Base-by-base conservation (phyloP, 352 stramenopile genomes). In the Pythium utonaiense region DNA sequence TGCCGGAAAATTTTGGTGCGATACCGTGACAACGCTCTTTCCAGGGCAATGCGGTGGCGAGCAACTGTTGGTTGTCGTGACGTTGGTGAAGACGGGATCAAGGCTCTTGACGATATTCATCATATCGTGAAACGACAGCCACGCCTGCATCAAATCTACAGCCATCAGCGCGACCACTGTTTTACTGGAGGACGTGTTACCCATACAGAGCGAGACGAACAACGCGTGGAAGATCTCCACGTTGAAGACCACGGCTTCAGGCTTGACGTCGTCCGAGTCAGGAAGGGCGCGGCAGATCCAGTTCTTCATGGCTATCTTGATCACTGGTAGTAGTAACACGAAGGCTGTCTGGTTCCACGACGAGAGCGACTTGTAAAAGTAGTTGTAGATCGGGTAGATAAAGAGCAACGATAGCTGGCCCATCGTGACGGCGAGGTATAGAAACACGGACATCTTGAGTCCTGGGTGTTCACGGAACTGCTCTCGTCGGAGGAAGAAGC, bases 301-400 rank as follows among this genome's bases (percentile, higher is more conserved):
- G 50, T 77, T 75, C 55, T 83, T 80, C 25, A 61, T 64, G 1
- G 45, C 34, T 17, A 83, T 52, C 48, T 83, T 83, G 27, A 80
- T 61, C 19, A 77, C 50, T 10, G 66, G 71, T 24, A 82, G 55
- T 7, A 82, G 16, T 17, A 71, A 10, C 16, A 42, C 27, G 21
- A 58, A 64, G 6, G 27, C 8, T 3, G 45, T 60, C 34, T 71
- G 59, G 7, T 28, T 5, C 10, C 13, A 21, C 0, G 47, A 51
- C 14, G 38, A 33, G 53, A 70, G 38, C 8, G 24, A 17, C 16
- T 33, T 40, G 30, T 67, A 71, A 1, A 40, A 22, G 17, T 36
- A 56, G 47, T 60, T 57, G 41, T 62, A 63, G 4, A 58, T 24
- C n/a, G 58, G 53, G 34, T 64, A 67, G 5, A 67, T 10, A 25